Evolutionary conservation across 177 flowering plant species (phyloP).

Genomic region (Tripterygium wilfordii): DNA sequence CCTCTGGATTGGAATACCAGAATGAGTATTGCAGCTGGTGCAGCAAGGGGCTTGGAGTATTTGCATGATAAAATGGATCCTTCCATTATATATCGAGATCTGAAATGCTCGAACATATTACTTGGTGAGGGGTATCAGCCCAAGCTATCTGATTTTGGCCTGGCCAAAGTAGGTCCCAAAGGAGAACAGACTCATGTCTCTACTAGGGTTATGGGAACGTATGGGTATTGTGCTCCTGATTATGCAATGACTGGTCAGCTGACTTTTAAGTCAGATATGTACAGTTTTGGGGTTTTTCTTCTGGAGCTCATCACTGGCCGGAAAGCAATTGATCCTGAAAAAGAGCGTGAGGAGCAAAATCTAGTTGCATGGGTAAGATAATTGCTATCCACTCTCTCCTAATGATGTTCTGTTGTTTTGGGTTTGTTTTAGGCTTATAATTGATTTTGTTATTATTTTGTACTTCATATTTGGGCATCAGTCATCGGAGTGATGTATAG

Average conservation of each 20-base stretch:
- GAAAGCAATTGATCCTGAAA: conserved; percentile 59
- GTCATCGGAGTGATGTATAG: too few species aligned
- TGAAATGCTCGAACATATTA: conserved; percentile 81
- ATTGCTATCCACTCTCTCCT: background rate
- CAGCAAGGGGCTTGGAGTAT: conserved; percentile 77
- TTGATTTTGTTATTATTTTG: too few species aligned
- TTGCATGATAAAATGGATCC: conserved; percentile 69
- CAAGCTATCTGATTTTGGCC: conserved; percentile 83
- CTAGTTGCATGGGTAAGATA: conserved; percentile 73
- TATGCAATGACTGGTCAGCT: conserved; percentile 89
- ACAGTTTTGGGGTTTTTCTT: conserved; percentile 86
- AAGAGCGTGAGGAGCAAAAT: conserved; percentile 36
- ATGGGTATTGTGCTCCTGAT: conserved; percentile 90
- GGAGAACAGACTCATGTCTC: conserved; percentile 86
- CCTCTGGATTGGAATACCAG: conserved; percentile 73
- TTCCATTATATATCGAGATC: conserved; percentile 79
- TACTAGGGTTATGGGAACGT: conserved; percentile 88
- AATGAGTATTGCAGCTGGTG: conserved; percentile 81
- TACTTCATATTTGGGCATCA: too few species aligned
- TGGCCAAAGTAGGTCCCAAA: conserved; percentile 84
- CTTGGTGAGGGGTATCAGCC: conserved; percentile 68
- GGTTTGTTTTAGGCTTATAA: background rate
- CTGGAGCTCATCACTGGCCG: conserved; percentile 74
- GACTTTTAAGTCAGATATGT: conserved; percentile 73
- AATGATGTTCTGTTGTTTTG: background rate